Conservation (phyloP, 2,329 filamentous ascomycete species). For the Monosporascus sp. region DNA sequence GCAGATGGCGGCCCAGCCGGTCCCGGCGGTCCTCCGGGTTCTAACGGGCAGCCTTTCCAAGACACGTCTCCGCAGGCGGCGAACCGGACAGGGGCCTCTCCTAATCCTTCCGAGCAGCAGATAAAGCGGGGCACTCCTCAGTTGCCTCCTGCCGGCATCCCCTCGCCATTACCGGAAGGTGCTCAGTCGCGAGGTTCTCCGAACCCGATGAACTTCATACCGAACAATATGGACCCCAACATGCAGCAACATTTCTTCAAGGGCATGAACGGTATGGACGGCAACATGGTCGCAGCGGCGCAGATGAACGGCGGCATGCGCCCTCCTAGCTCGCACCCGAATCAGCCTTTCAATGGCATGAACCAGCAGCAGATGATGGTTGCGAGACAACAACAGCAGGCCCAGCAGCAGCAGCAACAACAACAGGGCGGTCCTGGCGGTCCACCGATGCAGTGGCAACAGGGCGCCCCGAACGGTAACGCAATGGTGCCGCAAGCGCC, state of each 20-base stretch:
- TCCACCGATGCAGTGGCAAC: slow-evolving; percentile 39
- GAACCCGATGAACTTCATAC: slow-evolving; percentile 59
- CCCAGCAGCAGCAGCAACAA: slow-evolving; percentile 33
- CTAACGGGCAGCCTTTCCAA: slow-evolving; percentile 59
- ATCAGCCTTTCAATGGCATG: slow-evolving; percentile 46
- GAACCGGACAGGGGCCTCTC: slow-evolving; percentile 61
- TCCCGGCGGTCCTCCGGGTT: slow-evolving; percentile 47
- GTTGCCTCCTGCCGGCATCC: slow-evolving; percentile 62
- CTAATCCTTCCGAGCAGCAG: slow-evolving; percentile 71
- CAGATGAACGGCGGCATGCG: slow-evolving; percentile 62
- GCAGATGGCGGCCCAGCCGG: slow-evolving; percentile 46
- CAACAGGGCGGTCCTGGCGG: slow-evolving; percentile 36
- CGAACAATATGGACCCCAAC: slow-evolving; percentile 55
- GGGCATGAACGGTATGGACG: slow-evolving; percentile 45
- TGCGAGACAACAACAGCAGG: slow-evolving; percentile 21
- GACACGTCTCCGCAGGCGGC: slow-evolving; percentile 65
- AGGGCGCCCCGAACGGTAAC: slow-evolving; percentile 36
- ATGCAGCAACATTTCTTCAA: slow-evolving; percentile 58
- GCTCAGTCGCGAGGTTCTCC: slow-evolving; percentile 61
- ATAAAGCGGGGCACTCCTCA: slow-evolving; percentile 75
- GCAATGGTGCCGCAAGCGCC: slow-evolving; percentile 35
- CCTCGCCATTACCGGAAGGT: slow-evolving; percentile 66
- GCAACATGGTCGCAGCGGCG: slow-evolving; percentile 46
- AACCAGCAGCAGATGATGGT: slow-evolving; percentile 56
- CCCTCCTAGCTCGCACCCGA: slow-evolving; percentile 63